These are phyloP conservation scores for Yamadazyma epiphylla DNA, from an alignment of 1,139 yeast genomes.

Conservation along the genomic window DNA sequence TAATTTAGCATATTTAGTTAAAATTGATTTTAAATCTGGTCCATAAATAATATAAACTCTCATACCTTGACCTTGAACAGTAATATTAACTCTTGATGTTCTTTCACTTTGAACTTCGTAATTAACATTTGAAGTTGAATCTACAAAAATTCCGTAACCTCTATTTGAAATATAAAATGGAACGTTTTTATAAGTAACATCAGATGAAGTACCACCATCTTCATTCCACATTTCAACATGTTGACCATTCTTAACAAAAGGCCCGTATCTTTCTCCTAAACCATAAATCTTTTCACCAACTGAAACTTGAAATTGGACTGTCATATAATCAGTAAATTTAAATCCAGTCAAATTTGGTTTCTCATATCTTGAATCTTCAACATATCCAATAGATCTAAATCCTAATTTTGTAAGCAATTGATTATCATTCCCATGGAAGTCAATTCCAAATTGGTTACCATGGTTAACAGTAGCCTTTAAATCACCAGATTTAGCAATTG, in stretches of 20 bases:
- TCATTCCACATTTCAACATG: constrained; percentile 32
- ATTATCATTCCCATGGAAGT: constrained; percentile 14
- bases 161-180: constrained; percentile 27
- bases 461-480: constrained; percentile 1
- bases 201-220: constrained; percentile 34
- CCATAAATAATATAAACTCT: constrained; percentile 26
- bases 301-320: constrained; percentile 25
- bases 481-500: constrained; percentile 9
- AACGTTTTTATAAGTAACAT: constrained; percentile 29
- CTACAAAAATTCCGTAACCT: constrained; percentile 33
- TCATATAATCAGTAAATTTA: constrained; percentile 18
- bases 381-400: constrained; percentile 27
- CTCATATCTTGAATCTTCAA: constrained; percentile 19
- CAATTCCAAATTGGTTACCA: constrained; percentile 18
- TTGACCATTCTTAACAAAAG: constrained; percentile 31
- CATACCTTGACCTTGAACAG: constrained; percentile 28
- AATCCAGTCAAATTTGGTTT: constrained; percentile 11
- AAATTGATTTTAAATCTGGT: constrained; percentile 23
- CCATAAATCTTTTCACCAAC: constrained; percentile 34
- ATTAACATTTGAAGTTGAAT: constrained; percentile 22
- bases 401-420: constrained; percentile 25
- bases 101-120: constrained; percentile 32
- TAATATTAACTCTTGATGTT: constrained; percentile 29
- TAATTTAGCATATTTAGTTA: constrained; percentile 21
- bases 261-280: constrained; percentile 32